Evolutionary conservation across 2,329 filamentous ascomycete species (phyloP), one percentile per base, ranked within the genome.

Genomic region (Sarocladium kiliense): DNA sequence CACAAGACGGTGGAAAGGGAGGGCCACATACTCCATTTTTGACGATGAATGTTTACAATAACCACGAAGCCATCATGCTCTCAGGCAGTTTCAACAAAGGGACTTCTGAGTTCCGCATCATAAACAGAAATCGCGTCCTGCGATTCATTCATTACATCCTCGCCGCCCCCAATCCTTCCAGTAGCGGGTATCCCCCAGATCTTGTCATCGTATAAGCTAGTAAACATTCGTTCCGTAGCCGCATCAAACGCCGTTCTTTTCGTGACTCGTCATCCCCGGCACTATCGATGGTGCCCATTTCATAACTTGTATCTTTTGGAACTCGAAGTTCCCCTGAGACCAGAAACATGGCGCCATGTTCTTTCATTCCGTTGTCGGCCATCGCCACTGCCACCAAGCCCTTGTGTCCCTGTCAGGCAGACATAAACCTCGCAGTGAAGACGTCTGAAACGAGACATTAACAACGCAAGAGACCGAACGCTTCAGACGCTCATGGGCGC

Each of bases 221-320:
- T 23, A 27, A 47, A 14, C 44, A 47, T 47, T 27, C 25, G 25
- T 47, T 44, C 44, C 44, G 44, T 47, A 47, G 44, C 44, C 25
- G 44, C 44, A 47, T 47, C 23, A 47, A 47, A 47, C 44, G 44
- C 44, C 44, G 25, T 47, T 47, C 44, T 47, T 47, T 27, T 47
- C 25, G 10, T 47, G 10, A 23, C 21, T 47, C 44, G n/a, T 47
- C n/a, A 47, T 30, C 18, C 25, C 3, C 16, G 16, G 21, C 21
- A 14, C 44, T 12, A 3, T 23, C n/a, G 19, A n/a, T 10, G 25
- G 25, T 47, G 44, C 12, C 44, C 44, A 27, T 47, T 30, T 47
- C 25, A 11, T 47, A 14, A 26, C 23, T 30, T 47, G 25, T 47
- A 16, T 30, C 21, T 27, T 47, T 47, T 10, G 12, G 3, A 47